Conservation (phyloP, 495 filamentous ascomycete species). For the Alectoria sarmentosa region DNA sequence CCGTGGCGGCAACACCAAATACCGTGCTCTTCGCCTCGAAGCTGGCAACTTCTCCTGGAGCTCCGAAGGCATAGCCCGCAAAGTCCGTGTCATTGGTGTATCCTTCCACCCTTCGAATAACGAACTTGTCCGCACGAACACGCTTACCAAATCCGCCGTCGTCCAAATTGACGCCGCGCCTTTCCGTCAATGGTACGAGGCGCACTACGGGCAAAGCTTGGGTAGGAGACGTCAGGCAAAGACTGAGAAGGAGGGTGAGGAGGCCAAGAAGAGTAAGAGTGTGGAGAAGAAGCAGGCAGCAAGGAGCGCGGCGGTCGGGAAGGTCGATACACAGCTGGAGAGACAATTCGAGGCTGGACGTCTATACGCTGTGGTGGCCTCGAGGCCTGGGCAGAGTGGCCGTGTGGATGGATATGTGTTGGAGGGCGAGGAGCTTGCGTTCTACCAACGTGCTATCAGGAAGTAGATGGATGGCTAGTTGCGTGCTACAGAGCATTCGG, state of each 20-base stretch:
- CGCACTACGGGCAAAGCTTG: slow-evolving; percentile 87
- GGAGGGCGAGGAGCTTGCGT: slow-evolving; percentile 97
- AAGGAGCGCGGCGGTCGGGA: slow-evolving; percentile 70
- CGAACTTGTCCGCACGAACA: slow-evolving; percentile 99
- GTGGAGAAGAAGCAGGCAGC: slow-evolving; percentile 94
- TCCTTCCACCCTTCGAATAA: slow-evolving; percentile 99
- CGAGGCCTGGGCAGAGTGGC: slow-evolving; percentile 91
- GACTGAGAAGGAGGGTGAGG: slow-evolving; percentile 53
- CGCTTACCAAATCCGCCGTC: slow-evolving; percentile 95
- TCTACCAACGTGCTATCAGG: slow-evolving; percentile 98
- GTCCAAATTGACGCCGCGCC: slow-evolving; percentile 98
- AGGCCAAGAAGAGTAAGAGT: slow-evolving; percentile 80
- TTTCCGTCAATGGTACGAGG: slow-evolving; percentile 99
- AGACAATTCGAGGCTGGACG: slow-evolving; percentile 98
- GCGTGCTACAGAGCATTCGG: slow-evolving; percentile 11
- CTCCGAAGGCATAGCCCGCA: slow-evolving; percentile 93
- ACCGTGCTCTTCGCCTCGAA: slow-evolving; percentile 98
- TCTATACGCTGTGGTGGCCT: slow-evolving; percentile 85
- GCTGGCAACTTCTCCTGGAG: slow-evolving; percentile 99
- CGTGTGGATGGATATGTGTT: slow-evolving; percentile 96
- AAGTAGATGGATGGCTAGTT: slow-evolving; percentile 58
- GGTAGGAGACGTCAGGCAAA: slow-evolving; percentile 88
- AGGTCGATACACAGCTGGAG: slow-evolving; percentile 89
- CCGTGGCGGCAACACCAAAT: slow-evolving; percentile 98
- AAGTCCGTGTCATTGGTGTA: slow-evolving; percentile 96